Conservation (phyloP, 164 flowering plant species). For the Magnolia officinalis region DNA sequence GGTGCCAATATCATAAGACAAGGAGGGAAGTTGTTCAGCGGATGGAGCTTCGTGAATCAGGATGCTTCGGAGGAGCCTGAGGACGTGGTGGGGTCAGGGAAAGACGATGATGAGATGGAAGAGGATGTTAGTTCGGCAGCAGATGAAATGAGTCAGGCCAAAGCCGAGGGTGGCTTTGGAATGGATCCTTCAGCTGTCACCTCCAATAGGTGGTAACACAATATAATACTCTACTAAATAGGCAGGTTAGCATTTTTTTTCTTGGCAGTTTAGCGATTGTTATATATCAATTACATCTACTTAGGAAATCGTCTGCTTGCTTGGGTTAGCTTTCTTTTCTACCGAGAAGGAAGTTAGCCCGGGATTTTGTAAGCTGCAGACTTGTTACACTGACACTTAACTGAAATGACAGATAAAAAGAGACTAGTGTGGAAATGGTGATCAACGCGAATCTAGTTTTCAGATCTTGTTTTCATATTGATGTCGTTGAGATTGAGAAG, state of each 20-base stretch:
- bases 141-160: constrained; percentile 23
- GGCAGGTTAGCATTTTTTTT: no score
- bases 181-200: constrained; percentile 5
- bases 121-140: constrained; percentile 32
- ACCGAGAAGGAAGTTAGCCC: neutral
- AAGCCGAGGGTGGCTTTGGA: constrained; percentile 9
- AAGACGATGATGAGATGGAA: constrained; percentile 23
- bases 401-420: neutral
- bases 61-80: constrained; percentile 30
- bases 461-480: neutral
- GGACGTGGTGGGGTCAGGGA: constrained; percentile 24
- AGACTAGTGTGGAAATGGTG: neutral
- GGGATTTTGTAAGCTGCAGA: constrained; percentile 8
- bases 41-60: constrained; percentile 30
- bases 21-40: constrained; percentile 18
- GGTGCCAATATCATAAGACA: constrained; percentile 16
- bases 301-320: constrained; percentile 6
- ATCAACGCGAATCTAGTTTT: neutral
- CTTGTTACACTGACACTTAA: neutral
- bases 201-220: constrained; percentile 10
- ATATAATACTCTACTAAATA: neutral
- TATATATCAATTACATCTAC: neutral
- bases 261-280: no score
- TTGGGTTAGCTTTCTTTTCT: neutral
- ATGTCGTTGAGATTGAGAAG: neutral